Conservation (phyloP, 2,329 filamentous ascomycete genomes). For the Pseudocercospora eumusae region DNA sequence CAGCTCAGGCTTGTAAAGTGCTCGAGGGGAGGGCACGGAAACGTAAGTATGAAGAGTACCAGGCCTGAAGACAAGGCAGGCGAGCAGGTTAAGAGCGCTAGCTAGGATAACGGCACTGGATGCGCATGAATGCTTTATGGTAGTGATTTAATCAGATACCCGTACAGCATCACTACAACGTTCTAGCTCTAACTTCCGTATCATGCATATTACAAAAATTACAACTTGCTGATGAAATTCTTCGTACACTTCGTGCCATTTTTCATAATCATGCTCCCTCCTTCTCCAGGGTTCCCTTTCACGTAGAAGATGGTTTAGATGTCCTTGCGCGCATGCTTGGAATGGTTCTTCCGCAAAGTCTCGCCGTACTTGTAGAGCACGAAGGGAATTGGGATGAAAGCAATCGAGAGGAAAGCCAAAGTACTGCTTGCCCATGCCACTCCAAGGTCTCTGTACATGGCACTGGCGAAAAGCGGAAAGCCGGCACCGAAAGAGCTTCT, state of each 20-base stretch:
- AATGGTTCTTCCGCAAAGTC: constrained; percentile 44
- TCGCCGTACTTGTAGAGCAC: constrained; percentile 47
- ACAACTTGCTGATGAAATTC: not conserved
- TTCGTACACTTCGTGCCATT: not conserved
- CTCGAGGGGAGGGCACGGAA: not conserved
- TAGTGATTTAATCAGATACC: not conserved
- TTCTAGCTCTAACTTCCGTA: not conserved
- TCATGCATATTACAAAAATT: not conserved
- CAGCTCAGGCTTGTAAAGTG: constrained; percentile 7
- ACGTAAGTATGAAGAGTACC: not conserved
- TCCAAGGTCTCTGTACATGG: constrained; percentile 46
- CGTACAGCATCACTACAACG: not conserved
- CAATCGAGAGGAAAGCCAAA: constrained; percentile 46
- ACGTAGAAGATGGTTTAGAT: constrained; percentile 33
- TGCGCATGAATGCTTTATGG: not conserved
- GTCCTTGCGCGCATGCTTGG: constrained; percentile 47
- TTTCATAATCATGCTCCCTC: not conserved
- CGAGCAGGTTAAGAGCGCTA: not conserved
- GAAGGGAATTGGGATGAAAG: constrained; percentile 51
- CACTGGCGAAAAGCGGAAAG: constrained; percentile 45
- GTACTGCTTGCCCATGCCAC: constrained; percentile 47
- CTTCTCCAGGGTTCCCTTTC: not conserved
- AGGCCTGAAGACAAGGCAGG: not conserved
- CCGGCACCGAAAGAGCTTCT: constrained; percentile 45
- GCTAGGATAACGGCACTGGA: too few species aligned